A percentile compares a stretch with the other conserved stretches of the same genome.
These are phyloP conservation scores for Auriscalpium microsporum DNA, from an alignment of 768 basidiomycete species.

Conservation along the genomic window DNA sequence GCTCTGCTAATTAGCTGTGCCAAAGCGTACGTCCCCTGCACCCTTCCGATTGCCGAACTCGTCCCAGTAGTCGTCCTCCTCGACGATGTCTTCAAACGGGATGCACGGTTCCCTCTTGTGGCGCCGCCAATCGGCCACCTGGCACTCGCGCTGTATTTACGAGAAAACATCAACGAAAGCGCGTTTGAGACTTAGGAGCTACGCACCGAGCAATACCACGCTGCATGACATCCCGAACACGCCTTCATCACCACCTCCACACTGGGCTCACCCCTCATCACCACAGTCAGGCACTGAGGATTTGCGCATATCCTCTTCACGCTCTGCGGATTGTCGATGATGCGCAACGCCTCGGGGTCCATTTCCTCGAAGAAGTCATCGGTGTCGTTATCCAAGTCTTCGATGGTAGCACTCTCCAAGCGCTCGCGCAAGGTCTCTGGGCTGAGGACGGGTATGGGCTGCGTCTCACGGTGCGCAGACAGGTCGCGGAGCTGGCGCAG, in stretches of 20 bases:
- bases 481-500: not conserved
- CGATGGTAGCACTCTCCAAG: too few species aligned
- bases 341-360: not conserved
- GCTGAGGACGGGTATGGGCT: not conserved
- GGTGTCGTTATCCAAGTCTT: too few species aligned
- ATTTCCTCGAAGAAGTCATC: not conserved
- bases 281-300: not conserved
- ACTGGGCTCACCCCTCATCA: not conserved
- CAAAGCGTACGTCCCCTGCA: not conserved
- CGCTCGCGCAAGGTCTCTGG: too few species aligned
- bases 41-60: not conserved
- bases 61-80: slow-evolving; percentile 12
- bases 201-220: slow-evolving; percentile 10
- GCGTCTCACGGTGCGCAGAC: not conserved
- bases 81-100: slow-evolving; percentile 9
- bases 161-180: not conserved
- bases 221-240: not conserved
- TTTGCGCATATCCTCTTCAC: not conserved
- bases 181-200: not conserved
- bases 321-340: not conserved
- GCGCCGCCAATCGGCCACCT: slow-evolving; percentile 8
- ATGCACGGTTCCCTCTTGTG: slow-evolving; percentile 10
- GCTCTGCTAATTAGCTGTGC: too few species aligned
- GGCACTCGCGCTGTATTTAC: slow-evolving; percentile 4
- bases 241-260: not conserved